These are phyloP conservation scores for Annona squamosa DNA, from an alignment of 164 flowering plant genomes.

Conservation along the genomic window DNA sequence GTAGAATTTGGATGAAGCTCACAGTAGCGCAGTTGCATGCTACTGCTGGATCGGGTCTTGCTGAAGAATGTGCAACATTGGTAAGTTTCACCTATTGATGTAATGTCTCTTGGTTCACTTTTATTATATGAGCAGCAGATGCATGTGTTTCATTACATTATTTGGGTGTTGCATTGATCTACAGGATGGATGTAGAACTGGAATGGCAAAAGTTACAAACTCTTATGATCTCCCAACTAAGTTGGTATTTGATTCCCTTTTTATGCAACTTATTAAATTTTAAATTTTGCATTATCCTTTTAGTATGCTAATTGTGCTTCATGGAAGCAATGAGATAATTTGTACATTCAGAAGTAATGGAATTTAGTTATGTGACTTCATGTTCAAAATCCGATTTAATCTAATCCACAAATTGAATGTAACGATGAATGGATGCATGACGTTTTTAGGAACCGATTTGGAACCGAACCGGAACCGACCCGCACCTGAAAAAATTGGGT, in stretches of 20 bases:
- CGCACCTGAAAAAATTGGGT: no score
- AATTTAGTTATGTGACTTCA: no score
- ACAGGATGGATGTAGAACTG: constrained; percentile 98
- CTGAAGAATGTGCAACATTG: constrained; percentile 87
- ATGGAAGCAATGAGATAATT: no score
- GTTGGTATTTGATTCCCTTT: constrained; percentile 31
- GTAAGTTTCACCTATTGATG: constrained; percentile 29
- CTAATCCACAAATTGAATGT: no score
- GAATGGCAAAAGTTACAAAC: constrained; percentile 96
- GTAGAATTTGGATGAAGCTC: constrained; percentile 89
- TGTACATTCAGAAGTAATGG: no score
- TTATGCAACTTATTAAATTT: no score
- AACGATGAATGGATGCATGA: no score
- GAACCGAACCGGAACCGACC: no score
- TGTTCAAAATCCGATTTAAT: no score
- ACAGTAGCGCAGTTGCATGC: constrained; percentile 96
- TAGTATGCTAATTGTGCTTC: no score
- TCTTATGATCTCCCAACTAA: constrained; percentile 98
- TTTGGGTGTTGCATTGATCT: constrained; percentile 10
- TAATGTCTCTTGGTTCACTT: background rate
- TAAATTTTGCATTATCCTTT: no score
- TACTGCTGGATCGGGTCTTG: constrained; percentile 97
- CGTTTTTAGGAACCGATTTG: no score
- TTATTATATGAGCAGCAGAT: background rate
- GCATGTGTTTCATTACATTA: background rate